Evolutionary conservation across 768 basidiomycete species (phyloP), one percentile per base, ranked within the genome.

Genomic region (Rhodotorula babjevae): DNA sequence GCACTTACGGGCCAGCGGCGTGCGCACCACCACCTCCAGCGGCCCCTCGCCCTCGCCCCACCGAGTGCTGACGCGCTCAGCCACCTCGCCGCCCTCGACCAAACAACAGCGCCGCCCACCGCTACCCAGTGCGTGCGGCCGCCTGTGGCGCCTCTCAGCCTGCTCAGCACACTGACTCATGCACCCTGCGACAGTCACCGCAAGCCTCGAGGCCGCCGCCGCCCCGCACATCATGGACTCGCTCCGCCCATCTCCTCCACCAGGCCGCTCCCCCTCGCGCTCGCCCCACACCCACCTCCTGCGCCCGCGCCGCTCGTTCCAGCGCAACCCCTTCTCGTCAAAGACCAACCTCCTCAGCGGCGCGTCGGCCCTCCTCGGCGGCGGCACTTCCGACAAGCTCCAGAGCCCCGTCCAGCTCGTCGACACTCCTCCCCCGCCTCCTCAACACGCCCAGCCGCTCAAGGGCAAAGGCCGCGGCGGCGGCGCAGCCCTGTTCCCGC

Each of bases 241-340:
- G 19, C 56, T 49, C 66, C 27, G 46, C 42, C 21, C 55, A 15
- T 56, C 65, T 36, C 52, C 50, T 53, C 18, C 36, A 36, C 36
- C 65, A 14, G n/a, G 56, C 2, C 56, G 23, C 31, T 46, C 50
- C 11, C 58, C 65, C 23, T 47, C 61, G n/a, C 49, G 58, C n/a
- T 49, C 62, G 52, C 50, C 68, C 4, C 73, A 61, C 31, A 56
- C 61, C 49, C 57, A 55, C 68, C 49, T 66, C 29, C 58, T 74
- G 10, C 68, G 73, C 23, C 73, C 73, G 15, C 68, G 73, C 61
- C 46, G 68, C 8, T 74, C 73, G 14, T 70, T 74, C 65, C 68
- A 74, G 33, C 69, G 73, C 52, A 50, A 61, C 5, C 66, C 73
- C 11, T 75, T 75, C 69, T 21, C 73, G 2, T 68, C 73, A 18